phyloP scores from a whole-genome alignment of 2,329 filamentous ascomycete species.

The Stemphylium lycopersici region DNA sequence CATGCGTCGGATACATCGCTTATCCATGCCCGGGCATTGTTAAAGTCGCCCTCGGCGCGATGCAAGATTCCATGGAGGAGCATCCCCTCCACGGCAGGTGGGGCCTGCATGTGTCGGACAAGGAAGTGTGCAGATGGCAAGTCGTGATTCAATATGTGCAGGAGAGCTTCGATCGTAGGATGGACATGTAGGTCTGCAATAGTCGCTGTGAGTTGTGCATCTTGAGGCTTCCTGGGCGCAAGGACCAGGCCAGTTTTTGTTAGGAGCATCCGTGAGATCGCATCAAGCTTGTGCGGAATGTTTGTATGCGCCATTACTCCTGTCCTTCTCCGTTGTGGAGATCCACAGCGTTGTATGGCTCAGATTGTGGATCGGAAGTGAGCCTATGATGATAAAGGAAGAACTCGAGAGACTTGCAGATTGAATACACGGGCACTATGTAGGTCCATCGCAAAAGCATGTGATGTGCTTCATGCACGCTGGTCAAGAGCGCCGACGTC shows the following conservation, averaged over 20 bases:
- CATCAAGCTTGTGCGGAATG: constrained; percentile 10
- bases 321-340: not conserved
- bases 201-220: constrained; percentile 18
- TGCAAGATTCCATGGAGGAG: constrained; percentile 59
- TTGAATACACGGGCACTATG: not conserved
- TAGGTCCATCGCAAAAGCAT: constrained; percentile 2
- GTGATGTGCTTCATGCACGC: constrained; percentile 12
- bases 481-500: constrained; percentile 24
- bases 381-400: not conserved
- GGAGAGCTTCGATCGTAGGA: constrained; percentile 56
- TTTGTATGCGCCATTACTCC: not conserved
- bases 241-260: constrained; percentile 14
- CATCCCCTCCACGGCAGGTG: constrained; percentile 59
- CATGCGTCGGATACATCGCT: constrained; percentile 49
- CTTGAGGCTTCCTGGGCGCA: constrained; percentile 19
- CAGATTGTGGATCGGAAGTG: not conserved
- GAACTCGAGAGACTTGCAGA: not conserved
- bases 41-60: constrained; percentile 58
- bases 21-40: constrained; percentile 58
- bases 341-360: not conserved
- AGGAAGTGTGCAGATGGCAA: constrained; percentile 60
- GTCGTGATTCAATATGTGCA: constrained; percentile 61
- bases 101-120: constrained; percentile 58
- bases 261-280: constrained; percentile 19
- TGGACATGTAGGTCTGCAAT: constrained; percentile 49